phyloP scores from a whole-genome alignment of 2,329 filamentous ascomycete species.

The Trichoderma hamatum region DNA sequence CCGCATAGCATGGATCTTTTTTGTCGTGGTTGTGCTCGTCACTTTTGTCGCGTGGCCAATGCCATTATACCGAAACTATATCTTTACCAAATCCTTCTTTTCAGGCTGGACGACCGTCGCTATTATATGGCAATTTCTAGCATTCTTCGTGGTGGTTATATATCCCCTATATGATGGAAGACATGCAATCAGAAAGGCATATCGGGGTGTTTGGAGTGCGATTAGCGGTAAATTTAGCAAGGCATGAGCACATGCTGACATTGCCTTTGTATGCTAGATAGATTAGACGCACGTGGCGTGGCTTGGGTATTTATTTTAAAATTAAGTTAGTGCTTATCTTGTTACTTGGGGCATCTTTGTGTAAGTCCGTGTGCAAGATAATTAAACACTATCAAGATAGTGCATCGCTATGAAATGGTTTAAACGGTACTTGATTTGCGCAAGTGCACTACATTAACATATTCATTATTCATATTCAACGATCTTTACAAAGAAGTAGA shows the following conservation, averaged over 20 bases:
- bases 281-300: background rate
- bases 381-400: too few relatives aligned
- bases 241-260: background rate
- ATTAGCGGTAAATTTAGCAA: background rate
- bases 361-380: too few relatives aligned
- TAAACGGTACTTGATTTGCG: too few relatives aligned
- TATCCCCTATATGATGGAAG: constrained; percentile 15
- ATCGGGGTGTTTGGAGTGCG: constrained; percentile 10
- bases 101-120: constrained; percentile 21
- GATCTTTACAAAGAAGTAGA: too few relatives aligned
- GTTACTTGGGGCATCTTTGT: too few relatives aligned
- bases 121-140: constrained; percentile 23
- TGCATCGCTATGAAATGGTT: too few relatives aligned
- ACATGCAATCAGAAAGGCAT: constrained; percentile 18
- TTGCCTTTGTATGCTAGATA: background rate
- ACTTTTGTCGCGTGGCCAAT: constrained; percentile 23
- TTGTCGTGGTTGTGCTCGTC: constrained; percentile 13
- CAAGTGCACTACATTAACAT: too few relatives aligned
- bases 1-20: constrained; percentile 24
- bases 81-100: constrained; percentile 21
- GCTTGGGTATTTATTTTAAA: background rate
- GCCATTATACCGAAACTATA: constrained; percentile 24
- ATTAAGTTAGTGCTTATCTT: background rate
- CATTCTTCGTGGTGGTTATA: constrained; percentile 20
- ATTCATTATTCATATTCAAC: too few relatives aligned